Percentiles rank a stretch among this genome's conserved stretches.
Conservation (phyloP, 805 yeast genomes). For the Wickerhamiella hasegawae region DNA sequence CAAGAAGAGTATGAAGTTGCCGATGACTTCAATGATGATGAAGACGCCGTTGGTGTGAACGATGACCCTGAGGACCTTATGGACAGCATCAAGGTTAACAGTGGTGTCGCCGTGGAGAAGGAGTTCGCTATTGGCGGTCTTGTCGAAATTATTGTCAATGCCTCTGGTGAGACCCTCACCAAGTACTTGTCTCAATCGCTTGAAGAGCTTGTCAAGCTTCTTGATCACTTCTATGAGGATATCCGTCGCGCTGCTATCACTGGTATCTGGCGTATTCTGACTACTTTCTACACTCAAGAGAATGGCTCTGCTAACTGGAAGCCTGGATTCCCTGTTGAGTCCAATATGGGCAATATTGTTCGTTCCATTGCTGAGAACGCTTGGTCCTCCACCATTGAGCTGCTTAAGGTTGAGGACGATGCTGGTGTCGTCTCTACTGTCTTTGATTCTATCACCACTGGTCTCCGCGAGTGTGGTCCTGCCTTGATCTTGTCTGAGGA, state of each 20-base stretch:
- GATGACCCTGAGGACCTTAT: conserved; percentile 39
- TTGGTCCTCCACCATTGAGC: conserved; percentile 45
- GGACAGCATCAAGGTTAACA: conserved; percentile 70
- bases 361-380: conserved; percentile 46
- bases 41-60: conserved; percentile 25
- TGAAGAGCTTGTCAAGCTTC: conserved; percentile 50
- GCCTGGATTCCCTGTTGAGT: conserved; percentile 19
- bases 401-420: conserved; percentile 69
- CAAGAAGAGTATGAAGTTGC: conserved; percentile 55
- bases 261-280: conserved; percentile 69
- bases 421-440: conserved; percentile 63
- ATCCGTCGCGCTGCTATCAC: conserved; percentile 75
- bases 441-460: conserved; percentile 56
- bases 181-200: conserved; percentile 11
- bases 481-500: conserved; percentile 40
- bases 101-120: conserved; percentile 90
- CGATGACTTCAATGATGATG: conserved; percentile 26
- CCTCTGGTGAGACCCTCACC: conserved; percentile 38
- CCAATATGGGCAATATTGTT: conserved; percentile 38
- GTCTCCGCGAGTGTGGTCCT: conserved; percentile 57
- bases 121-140: conserved; percentile 84
- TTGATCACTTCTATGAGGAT: conserved; percentile 71
- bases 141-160: conserved; percentile 59
- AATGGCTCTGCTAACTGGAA: conserved; percentile 16
- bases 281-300: conserved; percentile 34